A percentile compares a stretch with the other conserved stretches of the same genome.
Evolutionary conservation across 352 stramenopile species (phyloP).

Genomic region (Phytophthora agathidicida): DNA sequence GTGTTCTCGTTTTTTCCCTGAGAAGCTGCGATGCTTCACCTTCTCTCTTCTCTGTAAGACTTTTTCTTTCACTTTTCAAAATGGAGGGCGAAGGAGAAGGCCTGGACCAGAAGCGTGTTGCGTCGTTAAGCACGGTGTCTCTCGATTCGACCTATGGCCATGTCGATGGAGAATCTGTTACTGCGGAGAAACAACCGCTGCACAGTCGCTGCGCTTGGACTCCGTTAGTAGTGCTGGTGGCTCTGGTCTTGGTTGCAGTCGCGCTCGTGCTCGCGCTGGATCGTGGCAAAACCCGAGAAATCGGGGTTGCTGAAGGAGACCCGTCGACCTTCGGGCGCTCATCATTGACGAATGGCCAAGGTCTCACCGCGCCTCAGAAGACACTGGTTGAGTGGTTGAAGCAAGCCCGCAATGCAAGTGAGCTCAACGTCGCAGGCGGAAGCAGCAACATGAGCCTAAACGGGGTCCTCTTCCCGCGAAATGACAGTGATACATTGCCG

Average conservation of each 20-base stretch:
- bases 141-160: constrained; percentile 12
- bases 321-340: background rate
- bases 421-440: constrained; percentile 9
- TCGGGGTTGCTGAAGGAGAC: background rate
- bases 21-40: constrained; percentile 8
- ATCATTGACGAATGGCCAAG: background rate
- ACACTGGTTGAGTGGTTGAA: constrained; percentile 13
- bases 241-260: constrained; percentile 4
- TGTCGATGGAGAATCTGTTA: background rate
- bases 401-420: constrained; percentile 11
- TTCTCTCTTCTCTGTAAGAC: constrained; percentile 4
- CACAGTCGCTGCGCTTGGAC: background rate
- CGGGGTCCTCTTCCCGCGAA: constrained; percentile 12
- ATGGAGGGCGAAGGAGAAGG: constrained; percentile 4
- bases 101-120: background rate
- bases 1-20: no score
- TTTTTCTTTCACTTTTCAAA: constrained; percentile 4
- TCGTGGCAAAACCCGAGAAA: background rate
- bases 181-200: background rate
- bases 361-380: constrained; percentile 5
- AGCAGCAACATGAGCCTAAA: constrained; percentile 9
- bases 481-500: background rate
- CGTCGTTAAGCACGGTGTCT: constrained; percentile 16
- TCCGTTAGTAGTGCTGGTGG: background rate
- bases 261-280: constrained; percentile 14